A percentile compares a stretch with the other conserved stretches of the same genome.
Conservation (phyloP, 2,329 filamentous ascomycete species). For the Colletotrichum liriopes region DNA sequence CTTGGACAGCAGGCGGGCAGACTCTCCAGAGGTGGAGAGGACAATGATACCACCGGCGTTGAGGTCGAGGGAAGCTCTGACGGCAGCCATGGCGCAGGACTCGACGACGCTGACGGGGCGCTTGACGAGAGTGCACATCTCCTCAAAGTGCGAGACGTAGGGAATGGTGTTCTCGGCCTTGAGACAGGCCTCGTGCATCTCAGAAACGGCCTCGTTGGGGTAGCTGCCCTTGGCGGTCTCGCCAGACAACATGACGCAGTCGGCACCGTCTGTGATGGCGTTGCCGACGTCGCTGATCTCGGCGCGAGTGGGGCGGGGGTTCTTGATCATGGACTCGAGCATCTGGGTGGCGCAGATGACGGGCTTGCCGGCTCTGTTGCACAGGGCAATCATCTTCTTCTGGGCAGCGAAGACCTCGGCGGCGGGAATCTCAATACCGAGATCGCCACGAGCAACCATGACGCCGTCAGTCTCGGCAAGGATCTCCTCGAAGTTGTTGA, state of each 20-base stretch:
- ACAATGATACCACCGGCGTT: constrained; percentile 97
- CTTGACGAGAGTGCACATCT: constrained; percentile 87
- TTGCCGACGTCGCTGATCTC: constrained; percentile 99
- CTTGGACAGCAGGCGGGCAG: constrained; percentile 95
- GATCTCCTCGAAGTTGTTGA: constrained; percentile 99
- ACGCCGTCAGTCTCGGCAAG: constrained; percentile 96
- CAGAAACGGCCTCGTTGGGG: constrained; percentile 89
- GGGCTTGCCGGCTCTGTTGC: constrained; percentile 98
- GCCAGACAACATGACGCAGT: constrained; percentile 99
- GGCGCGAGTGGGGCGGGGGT: constrained; percentile 96
- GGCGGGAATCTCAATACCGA: constrained; percentile 98
- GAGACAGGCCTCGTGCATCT: constrained; percentile 99
- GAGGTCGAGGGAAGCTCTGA: constrained; percentile 94
- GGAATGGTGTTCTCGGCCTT: constrained; percentile 98
- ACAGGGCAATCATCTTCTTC: constrained; percentile 99
- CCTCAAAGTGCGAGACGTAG: constrained; percentile 96
- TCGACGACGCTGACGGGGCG: constrained; percentile 91
- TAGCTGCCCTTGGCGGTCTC: constrained; percentile 99
- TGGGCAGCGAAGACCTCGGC: constrained; percentile 99
- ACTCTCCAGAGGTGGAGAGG: constrained; percentile 94
- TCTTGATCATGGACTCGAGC: constrained; percentile 99
- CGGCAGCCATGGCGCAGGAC: constrained; percentile 97
- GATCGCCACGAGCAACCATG: constrained; percentile 99
- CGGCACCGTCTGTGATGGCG: constrained; percentile 95
- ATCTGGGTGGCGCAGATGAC: constrained; percentile 99